Conservation (phyloP, 345 rosid genomes). For the Psidium guajava region DNA sequence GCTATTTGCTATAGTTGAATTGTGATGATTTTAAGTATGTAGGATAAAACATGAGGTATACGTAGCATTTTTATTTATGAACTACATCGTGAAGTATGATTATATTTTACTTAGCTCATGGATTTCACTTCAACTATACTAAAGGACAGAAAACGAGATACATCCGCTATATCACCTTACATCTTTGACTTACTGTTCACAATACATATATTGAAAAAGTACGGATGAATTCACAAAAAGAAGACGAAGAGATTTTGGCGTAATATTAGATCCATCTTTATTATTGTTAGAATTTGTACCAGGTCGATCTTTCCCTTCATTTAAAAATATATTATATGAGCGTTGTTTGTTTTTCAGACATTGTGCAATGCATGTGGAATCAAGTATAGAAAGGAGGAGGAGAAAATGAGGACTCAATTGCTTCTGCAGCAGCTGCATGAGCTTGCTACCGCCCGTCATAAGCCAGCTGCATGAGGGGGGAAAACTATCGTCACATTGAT, state of each 20-base stretch:
- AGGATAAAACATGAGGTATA: neutral
- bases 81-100: neutral
- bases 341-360: neutral
- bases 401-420: neutral
- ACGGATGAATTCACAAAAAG: no score
- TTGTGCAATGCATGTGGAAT: constrained; percentile 1
- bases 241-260: neutral
- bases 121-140: neutral
- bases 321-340: neutral
- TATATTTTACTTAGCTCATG: neutral
- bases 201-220: neutral
- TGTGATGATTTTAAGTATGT: neutral
- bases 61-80: neutral
- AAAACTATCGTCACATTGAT: neutral
- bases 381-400: neutral
- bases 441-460: neutral
- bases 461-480: neutral
- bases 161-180: neutral
- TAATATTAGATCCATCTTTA: neutral
- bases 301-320: neutral
- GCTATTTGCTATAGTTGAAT: neutral
- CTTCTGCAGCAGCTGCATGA: neutral
- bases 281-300: neutral
- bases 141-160: neutral
- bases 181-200: no score